Base-by-base conservation (phyloP, 805 yeast genomes). In the Kodamaea leandrae region DNA sequence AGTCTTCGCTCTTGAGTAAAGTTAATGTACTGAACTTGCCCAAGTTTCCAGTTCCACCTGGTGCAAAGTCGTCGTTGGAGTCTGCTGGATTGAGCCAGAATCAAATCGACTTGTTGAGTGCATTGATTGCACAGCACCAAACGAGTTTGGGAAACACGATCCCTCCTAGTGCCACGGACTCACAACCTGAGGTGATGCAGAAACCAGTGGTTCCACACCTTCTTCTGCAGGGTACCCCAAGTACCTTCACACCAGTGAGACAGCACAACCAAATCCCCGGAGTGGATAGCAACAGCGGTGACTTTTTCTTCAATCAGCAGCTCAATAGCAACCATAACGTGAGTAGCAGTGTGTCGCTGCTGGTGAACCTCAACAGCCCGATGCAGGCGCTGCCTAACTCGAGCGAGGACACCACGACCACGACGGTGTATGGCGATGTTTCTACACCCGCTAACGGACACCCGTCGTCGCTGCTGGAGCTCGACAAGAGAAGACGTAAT, bases 21-120 rank as follows among this genome's bases (percentile, higher is more conserved):
- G 37, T 36, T 18, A 36, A 41, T 26, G 41, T 73, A 4, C 58
- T 74, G 1, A 58, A 63, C 30, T 53, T 80, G 23, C 88, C 89
- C 12, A 74, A 76, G 48, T 78, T 81, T 12, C 74, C 76, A 0
- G 86, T 85, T 4, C 93, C 93, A 1, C 79, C 79, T 4, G 87
- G 88, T 8, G 91, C 90, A 2, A 76, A 78, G 47, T 61, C 70
- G 15, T 76, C 88, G 1, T 58, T 85, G 33, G 72, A 73, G 5
- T 75, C 78, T 5, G 87, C 82, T 2, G 93, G 93, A 0, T 68
- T 85, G 30, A 68, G 79, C 2, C 77, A 73, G 42, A 79, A 78
- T 26, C 93, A 85, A 56, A 83, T 85, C 10, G 86, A 82, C 52
- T 79, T 87, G 2, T 64, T 85, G 24, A 80, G 86, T 4, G 86